phyloP scores from a whole-genome alignment of 768 basidiomycete species.

The Lyophyllum atratum region DNA sequence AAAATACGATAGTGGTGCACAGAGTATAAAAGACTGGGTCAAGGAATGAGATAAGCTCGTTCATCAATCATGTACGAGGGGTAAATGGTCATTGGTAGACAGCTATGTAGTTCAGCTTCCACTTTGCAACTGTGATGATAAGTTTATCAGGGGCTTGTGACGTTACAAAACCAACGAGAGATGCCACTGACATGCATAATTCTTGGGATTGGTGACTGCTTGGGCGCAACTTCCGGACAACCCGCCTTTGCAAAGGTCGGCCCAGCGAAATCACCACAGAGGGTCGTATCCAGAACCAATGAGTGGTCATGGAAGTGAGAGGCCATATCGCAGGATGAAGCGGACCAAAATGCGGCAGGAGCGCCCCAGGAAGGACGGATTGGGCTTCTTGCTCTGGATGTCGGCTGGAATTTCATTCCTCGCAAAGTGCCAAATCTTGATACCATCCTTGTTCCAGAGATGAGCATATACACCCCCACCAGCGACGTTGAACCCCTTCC shows the following conservation, averaged over 20 bases:
- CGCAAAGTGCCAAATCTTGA: conserved; percentile 59
- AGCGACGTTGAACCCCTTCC: conserved; percentile 44
- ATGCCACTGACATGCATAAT: conserved; percentile 43
- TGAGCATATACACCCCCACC: conserved; percentile 58
- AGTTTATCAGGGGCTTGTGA: neutral
- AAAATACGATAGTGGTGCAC: too few relatives aligned
- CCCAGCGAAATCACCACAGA: conserved; percentile 51
- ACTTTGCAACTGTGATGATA: conserved; percentile 47
- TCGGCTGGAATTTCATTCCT: conserved; percentile 53
- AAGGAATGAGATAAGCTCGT: too few relatives aligned
- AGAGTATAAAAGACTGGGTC: too few relatives aligned
- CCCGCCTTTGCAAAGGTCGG: conserved; percentile 34
- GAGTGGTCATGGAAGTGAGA: conserved; percentile 55
- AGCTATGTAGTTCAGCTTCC: conserved; percentile 58
- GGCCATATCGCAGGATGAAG: conserved; percentile 47
- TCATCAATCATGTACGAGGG: too few relatives aligned
- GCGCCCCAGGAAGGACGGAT: conserved; percentile 52
- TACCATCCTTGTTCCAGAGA: conserved; percentile 52
- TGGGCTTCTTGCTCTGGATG: conserved; percentile 44
- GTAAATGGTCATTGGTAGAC: conserved; percentile 10
- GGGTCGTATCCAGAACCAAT: conserved; percentile 47
- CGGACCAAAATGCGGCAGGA: conserved; percentile 54
- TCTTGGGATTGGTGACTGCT: conserved; percentile 55
- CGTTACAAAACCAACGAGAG: neutral
- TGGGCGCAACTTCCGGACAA: conserved; percentile 49